Base-by-base conservation (phyloP, 129 eudicot genomes). In the Rutidosis leptorrhynchoides region DNA sequence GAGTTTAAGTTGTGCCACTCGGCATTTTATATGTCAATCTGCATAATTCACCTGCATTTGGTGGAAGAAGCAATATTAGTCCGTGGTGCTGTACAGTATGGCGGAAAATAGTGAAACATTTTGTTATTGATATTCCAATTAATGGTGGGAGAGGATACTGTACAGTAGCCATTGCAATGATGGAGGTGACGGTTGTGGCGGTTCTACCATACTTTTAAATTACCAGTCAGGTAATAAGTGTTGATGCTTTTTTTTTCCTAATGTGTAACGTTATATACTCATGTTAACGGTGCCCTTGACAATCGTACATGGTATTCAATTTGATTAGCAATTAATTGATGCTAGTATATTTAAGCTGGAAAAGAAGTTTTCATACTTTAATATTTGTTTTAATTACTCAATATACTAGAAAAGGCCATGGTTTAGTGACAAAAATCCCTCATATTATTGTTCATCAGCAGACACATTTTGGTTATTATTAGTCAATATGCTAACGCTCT, bases 131-230 rank as follows among this genome's bases (percentile, higher is more conserved):
- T 64, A 59, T 48, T 58, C 73, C 77, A 77, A 22, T 49, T 78
- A 57, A 69, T 70, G 62, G 33, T 21, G 82, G 74, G 78, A 62
- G 80, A 71, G 65, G 72, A 77, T 76, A 79, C 79, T 85, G 94
- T 89, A 89, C 85, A 89, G 90, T 77, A 75, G n/a, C 81, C 79
- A 76, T 72, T 68, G 83, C 71, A 69, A 59, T 73, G 69, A 80
- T 54, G 74, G 67, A 42, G 75, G 74, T 57, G 35, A 16, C 14
- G 62, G 35, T 40, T 1, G n/a, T 73, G 74, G 60, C 26, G 64
- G 33, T 46, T 43, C 76, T 60, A 30, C 52, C 54, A 67, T 59
- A 59, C 64, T 53, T 73, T 19, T n/a, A n/a, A n/a, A n/a, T n/a
- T n/a, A n/a, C 71, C 43, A 58, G 62, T 68, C 58, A 53, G 71